phyloP scores from a whole-genome alignment of 2,329 filamentous ascomycete species.

The Dendrostoma leiphaemia region DNA sequence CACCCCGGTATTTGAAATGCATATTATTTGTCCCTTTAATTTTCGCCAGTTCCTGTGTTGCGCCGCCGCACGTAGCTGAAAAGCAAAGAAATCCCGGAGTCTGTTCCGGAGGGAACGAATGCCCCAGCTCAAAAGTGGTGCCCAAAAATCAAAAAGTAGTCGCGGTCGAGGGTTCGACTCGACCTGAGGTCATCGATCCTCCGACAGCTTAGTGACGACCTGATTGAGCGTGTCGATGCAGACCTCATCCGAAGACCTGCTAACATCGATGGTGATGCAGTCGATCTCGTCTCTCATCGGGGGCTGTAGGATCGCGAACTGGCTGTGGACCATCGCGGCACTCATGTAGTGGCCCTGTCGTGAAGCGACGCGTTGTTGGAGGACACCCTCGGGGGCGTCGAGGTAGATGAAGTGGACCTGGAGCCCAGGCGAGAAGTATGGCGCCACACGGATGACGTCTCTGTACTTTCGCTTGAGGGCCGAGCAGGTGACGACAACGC shows the following conservation, averaged over 20 bases:
- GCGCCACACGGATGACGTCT: slow-evolving; percentile 81
- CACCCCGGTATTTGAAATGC: no score
- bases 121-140: no score
- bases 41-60: no score
- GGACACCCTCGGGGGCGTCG: slow-evolving; percentile 69
- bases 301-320: slow-evolving; percentile 84
- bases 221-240: slow-evolving; percentile 56
- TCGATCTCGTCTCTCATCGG: slow-evolving; percentile 70
- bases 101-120: no score
- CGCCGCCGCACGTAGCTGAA: no score
- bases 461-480: slow-evolving; percentile 97
- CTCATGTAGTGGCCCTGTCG: slow-evolving; percentile 94
- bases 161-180: no score
- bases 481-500: slow-evolving; percentile 95
- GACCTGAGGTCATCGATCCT: slow-evolving; percentile 24
- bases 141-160: no score
- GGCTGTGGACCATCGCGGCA: slow-evolving; percentile 89
- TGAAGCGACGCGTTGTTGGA: slow-evolving; percentile 71
- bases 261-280: slow-evolving; percentile 70
- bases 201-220: slow-evolving; percentile 54
- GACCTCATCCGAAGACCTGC: slow-evolving; percentile 56
- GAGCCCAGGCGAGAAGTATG: slow-evolving; percentile 71
- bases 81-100: no score
- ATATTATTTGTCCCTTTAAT: no score
- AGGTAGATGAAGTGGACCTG: slow-evolving; percentile 92